phyloP scores from a whole-genome alignment of 2,329 filamentous ascomycete genomes.

The Bimuria novae-zelandiae region DNA sequence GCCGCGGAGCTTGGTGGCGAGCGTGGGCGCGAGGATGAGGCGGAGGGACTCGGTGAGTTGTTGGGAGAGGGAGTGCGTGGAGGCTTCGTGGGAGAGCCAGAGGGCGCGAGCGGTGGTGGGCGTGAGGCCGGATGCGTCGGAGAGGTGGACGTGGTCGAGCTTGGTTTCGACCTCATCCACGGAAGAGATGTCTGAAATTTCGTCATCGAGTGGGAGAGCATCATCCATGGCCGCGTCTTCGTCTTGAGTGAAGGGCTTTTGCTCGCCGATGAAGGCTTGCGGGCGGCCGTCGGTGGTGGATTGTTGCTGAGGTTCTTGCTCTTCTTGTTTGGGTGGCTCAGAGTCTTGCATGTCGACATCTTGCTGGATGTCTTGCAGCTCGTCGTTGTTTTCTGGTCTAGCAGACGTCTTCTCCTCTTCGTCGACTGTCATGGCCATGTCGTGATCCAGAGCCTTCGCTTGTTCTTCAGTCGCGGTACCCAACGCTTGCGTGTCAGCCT shows the following conservation, averaged over 20 bases:
- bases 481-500: slow-evolving; percentile 87
- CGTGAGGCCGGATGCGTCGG: slow-evolving; percentile 44
- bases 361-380: slow-evolving; percentile 39
- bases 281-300: slow-evolving; percentile 40
- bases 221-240: slow-evolving; percentile 49
- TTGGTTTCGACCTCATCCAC: slow-evolving; percentile 58
- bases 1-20: slow-evolving; percentile 93
- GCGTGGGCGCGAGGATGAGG: slow-evolving; percentile 90
- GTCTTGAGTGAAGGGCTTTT: slow-evolving; percentile 39
- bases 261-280: slow-evolving; percentile 52
- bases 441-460: slow-evolving; percentile 81
- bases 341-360: slow-evolving; percentile 55
- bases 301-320: slow-evolving; percentile 32
- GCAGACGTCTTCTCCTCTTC: slow-evolving; percentile 50
- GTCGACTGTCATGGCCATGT: slow-evolving; percentile 79
- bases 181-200: slow-evolving; percentile 40
- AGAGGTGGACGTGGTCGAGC: slow-evolving; percentile 74
- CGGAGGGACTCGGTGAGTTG: slow-evolving; percentile 92
- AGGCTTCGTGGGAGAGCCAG: slow-evolving; percentile 83
- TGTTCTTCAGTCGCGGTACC: slow-evolving; percentile 88
- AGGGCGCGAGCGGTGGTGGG: slow-evolving; percentile 68
- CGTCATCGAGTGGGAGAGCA: slow-evolving; percentile 41
- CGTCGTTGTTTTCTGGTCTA: slow-evolving; percentile 41
- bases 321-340: slow-evolving; percentile 30
- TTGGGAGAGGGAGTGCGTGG: slow-evolving; percentile 84